Evolutionary conservation across 768 basidiomycete genomes (phyloP), one percentile per base, ranked within the genome.

Genomic region (Artomyces pyxidatus): DNA sequence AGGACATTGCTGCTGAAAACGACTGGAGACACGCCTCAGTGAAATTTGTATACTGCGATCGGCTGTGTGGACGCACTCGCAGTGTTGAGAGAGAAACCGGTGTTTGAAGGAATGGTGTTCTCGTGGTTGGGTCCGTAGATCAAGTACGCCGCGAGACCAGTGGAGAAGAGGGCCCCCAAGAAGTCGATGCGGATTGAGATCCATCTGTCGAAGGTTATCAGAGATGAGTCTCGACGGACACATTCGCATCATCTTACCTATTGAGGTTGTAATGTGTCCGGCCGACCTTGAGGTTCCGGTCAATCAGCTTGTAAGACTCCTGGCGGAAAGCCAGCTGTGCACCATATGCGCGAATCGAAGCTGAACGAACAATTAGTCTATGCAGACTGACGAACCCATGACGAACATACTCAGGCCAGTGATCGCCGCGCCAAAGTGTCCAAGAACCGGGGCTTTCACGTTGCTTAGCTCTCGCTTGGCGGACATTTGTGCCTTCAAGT

Each of bases 391-490:
- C 43, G 6, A 23, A 29, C 4, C 26, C 25, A 3, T 9, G 14
- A 2, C 26, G 26, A 2, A 59, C 66, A 45, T 41, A 73, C 72
- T 63, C 16, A 76, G 52, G 32, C 79, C 79, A 14, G 71, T 61
- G 19, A 80, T 70, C 1, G 76, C 73, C 14, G 77, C 74, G 6
- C 72, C 69, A 54, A 80, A 76, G 51, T 75, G 72, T 14, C 69
- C 71, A 43, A 75, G 65, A 2, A 77, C 68, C 0, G 78, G 77
- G 8, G 72, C 65, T 41, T 71, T 69, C 3, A 69, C 67, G 45
- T 74, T 75, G 37, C 71, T 74, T 73, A 76, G 72, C 60, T 78
- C 74, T 17, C 77, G 68, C 63, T 80, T 80, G 51, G 78, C 71
- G 12, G 71, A 69, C 14, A 80, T 65, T 53, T 81, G 79, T 4